Conservation (phyloP, 495 filamentous ascomycete genomes). For the Poronia punctata region DNA sequence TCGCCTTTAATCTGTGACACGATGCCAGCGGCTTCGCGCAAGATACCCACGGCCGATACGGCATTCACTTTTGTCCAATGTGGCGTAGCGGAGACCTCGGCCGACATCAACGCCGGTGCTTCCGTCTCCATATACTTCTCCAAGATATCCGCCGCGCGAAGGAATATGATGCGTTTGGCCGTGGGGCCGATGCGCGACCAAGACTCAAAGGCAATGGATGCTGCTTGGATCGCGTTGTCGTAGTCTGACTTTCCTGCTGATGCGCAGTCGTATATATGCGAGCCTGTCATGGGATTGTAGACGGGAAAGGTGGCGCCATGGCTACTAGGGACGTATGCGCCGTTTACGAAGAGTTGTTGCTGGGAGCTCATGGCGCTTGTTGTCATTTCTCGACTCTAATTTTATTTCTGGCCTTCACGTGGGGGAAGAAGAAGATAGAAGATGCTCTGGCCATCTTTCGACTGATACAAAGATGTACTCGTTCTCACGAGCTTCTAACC, state of each 20-base stretch:
- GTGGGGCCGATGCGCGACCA: conserved; percentile 56
- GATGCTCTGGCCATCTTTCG: too few species aligned
- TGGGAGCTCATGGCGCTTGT: conserved; percentile 7
- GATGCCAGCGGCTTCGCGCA: conserved; percentile 59
- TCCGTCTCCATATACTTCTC: conserved; percentile 53
- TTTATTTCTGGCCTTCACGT: too few species aligned
- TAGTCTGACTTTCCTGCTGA: conserved; percentile 54
- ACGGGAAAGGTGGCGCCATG: conserved; percentile 55
- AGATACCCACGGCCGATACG: conserved; percentile 39
- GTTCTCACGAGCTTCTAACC: too few species aligned
- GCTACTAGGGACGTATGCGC: conserved; percentile 45
- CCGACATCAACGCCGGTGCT: conserved; percentile 44
- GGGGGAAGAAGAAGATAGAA: too few species aligned
- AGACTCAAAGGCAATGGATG: conserved; percentile 53
- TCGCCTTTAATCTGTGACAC: conserved; percentile 31
- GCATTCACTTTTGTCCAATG: conserved; percentile 45
- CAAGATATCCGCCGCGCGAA: conserved; percentile 61
- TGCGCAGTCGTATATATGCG: conserved; percentile 49
- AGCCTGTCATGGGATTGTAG: conserved; percentile 49
- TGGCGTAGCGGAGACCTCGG: conserved; percentile 30
- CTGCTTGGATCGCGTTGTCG: conserved; percentile 49
- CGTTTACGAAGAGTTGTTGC: conserved; percentile 54
- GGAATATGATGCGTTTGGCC: conserved; percentile 55
- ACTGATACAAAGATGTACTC: too few species aligned
- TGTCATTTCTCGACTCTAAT: too few species aligned